phyloP scores from a whole-genome alignment of 371 early-diverging fungal genomes.

The Basidiobolus meristosporus region DNA sequence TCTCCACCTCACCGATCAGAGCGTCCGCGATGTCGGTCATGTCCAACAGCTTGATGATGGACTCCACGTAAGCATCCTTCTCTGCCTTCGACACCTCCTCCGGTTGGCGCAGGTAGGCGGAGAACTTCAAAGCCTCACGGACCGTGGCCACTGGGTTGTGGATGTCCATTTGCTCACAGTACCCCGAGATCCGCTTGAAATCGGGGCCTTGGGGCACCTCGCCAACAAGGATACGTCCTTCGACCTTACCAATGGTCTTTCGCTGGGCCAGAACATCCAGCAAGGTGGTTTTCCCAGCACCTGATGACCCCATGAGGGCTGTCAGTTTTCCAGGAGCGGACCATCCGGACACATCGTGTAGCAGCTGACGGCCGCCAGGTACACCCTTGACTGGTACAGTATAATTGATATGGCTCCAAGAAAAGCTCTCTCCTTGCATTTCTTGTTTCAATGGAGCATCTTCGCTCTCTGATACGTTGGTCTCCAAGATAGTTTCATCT shows the following conservation, averaged over 20 bases:
- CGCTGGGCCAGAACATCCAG: conserved; percentile 61
- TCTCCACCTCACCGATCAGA: conserved; percentile 26
- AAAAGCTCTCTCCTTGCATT: conserved; percentile 12
- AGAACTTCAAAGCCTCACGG: conserved; percentile 38
- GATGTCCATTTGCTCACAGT: conserved; percentile 73
- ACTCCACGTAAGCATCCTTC: conserved; percentile 43
- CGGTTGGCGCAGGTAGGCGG: conserved; percentile 46
- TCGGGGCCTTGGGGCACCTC: conserved; percentile 15
- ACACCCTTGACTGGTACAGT: conserved; percentile 10
- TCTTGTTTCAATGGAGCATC: no score
- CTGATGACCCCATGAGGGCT: conserved; percentile 43
- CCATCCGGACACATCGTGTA: conserved; percentile 15
- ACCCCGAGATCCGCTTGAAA: conserved; percentile 56
- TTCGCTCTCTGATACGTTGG: no score
- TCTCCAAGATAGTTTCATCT: no score
- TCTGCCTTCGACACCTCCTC: conserved; percentile 33
- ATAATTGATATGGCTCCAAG: conserved; percentile 17
- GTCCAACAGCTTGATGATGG: conserved; percentile 39
- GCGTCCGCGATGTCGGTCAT: conserved; percentile 37
- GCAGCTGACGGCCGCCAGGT: conserved; percentile 12
- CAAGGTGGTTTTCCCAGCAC: conserved; percentile 46
- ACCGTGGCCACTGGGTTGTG: conserved; percentile 35
- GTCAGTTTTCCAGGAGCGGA: conserved; percentile 7
- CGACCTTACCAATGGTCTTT: conserved; percentile 27
- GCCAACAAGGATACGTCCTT: conserved; percentile 34